Evolutionary conservation across 306 rosid species (phyloP).

Genomic region (Ormosia emarginata): DNA sequence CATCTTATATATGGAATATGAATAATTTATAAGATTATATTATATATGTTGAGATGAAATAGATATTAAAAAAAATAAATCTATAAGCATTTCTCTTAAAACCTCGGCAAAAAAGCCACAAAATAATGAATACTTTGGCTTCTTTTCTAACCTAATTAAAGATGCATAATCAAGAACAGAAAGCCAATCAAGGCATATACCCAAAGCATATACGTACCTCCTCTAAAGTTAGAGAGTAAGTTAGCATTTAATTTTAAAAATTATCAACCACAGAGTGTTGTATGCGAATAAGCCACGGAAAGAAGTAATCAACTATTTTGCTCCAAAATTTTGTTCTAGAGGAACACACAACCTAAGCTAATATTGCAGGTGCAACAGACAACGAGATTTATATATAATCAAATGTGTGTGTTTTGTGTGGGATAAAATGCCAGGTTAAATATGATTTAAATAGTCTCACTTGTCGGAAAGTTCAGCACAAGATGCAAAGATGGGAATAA

Average conservation of each 20-base stretch:
- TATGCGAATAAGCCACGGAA: background rate
- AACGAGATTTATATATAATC: background rate
- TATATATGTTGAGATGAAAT: background rate
- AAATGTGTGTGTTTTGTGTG: background rate
- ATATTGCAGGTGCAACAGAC: background rate
- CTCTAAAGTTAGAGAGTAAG: background rate
- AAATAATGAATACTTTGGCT: background rate
- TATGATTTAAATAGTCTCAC: slow-evolving; percentile 31
- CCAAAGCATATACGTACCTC: background rate
- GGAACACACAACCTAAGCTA: background rate
- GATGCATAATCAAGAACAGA: slow-evolving; percentile 9
- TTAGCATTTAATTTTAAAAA: background rate
- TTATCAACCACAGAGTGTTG: background rate
- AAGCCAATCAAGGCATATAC: background rate
- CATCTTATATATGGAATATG: background rate
- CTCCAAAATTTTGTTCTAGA: background rate
- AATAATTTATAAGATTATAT: background rate
- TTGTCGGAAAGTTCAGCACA: slow-evolving; percentile 51
- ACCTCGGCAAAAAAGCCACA: background rate
- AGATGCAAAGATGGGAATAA: background rate
- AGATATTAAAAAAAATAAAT: background rate
- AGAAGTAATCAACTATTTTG: slow-evolving; percentile 1
- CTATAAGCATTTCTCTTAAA: background rate
- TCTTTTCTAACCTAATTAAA: background rate
- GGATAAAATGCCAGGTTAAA: slow-evolving; percentile 12